A percentile compares a stretch with the other conserved stretches of the same genome.
phyloP scores from a whole-genome alignment of 2,329 filamentous ascomycete species.

The Dactylellina haptotyla region DNA sequence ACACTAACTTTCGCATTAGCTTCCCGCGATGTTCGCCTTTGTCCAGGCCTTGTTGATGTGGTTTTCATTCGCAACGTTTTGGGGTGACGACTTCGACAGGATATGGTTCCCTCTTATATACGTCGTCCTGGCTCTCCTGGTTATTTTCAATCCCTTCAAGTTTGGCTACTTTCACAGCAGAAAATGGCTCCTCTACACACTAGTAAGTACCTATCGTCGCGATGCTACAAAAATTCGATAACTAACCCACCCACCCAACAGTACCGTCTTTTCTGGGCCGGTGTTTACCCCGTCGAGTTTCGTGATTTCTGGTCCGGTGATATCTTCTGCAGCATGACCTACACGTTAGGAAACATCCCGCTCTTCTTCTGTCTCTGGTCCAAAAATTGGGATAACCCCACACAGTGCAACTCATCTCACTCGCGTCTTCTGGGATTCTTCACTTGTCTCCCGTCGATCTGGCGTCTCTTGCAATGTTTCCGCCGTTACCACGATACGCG shows the following conservation, averaged over 20 bases:
- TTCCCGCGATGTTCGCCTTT: slow-evolving; percentile 85
- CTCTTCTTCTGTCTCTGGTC: slow-evolving; percentile 95
- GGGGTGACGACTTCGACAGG: slow-evolving; percentile 65
- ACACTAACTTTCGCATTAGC: slow-evolving; percentile 62
- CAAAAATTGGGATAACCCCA: slow-evolving; percentile 76
- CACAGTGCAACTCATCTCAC: slow-evolving; percentile 83
- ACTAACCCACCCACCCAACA: slow-evolving; percentile 62
- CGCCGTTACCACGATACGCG: slow-evolving; percentile 87
- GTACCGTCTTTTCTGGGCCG: slow-evolving; percentile 84
- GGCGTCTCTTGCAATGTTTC: slow-evolving; percentile 89
- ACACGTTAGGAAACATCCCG: slow-evolving; percentile 86
- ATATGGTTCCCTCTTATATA: slow-evolving; percentile 88
- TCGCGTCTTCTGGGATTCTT: slow-evolving; percentile 89
- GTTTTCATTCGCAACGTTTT: slow-evolving; percentile 76
- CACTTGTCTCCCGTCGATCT: slow-evolving; percentile 81
- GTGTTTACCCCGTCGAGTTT: slow-evolving; percentile 92
- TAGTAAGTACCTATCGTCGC: slow-evolving; percentile 63
- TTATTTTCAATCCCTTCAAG: slow-evolving; percentile 80
- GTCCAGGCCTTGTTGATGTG: slow-evolving; percentile 83
- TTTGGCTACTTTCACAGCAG: slow-evolving; percentile 79
- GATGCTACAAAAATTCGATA: slow-evolving; percentile 58
- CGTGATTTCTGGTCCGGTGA: slow-evolving; percentile 97
- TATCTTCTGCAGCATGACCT: slow-evolving; percentile 96
- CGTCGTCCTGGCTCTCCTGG: slow-evolving; percentile 72
- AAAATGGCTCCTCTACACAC: slow-evolving; percentile 86